Conservation (phyloP, 257 asterid species). For the Cruciata laevipes region DNA sequence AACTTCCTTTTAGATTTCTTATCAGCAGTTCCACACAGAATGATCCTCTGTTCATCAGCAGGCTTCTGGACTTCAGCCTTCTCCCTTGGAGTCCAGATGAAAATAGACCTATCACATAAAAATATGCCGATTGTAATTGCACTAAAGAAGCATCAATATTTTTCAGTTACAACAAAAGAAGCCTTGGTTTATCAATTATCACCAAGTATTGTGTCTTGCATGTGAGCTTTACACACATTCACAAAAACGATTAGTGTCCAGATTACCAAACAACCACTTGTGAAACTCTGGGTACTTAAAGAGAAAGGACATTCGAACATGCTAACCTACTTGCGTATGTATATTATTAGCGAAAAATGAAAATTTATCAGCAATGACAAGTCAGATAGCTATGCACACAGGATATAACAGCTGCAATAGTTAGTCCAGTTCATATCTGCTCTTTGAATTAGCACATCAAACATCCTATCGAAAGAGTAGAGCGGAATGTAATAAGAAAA, state of each 20-base stretch:
- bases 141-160: neutral
- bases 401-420: neutral
- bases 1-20: constrained; percentile 36
- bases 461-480: neutral
- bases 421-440: neutral
- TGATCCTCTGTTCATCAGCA: constrained; percentile 38
- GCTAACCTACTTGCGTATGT: neutral
- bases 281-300: neutral
- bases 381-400: neutral
- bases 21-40: constrained; percentile 51
- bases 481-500: neutral
- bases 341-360: neutral
- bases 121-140: neutral
- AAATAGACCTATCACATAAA: constrained; percentile 52
- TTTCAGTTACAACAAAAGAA: neutral
- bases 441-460: neutral
- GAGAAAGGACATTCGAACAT: neutral
- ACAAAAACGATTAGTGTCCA: neutral
- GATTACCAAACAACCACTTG: neutral
- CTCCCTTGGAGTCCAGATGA: constrained; percentile 79
- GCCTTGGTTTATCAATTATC: neutral
- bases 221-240: too few relatives aligned
- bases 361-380: neutral
- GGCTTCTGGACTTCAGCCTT: constrained; percentile 32
- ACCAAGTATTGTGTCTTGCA: neutral